These are phyloP conservation scores for Nicotiana rustica DNA, from an alignment of 305 asterid species.

Conservation along the genomic window DNA sequence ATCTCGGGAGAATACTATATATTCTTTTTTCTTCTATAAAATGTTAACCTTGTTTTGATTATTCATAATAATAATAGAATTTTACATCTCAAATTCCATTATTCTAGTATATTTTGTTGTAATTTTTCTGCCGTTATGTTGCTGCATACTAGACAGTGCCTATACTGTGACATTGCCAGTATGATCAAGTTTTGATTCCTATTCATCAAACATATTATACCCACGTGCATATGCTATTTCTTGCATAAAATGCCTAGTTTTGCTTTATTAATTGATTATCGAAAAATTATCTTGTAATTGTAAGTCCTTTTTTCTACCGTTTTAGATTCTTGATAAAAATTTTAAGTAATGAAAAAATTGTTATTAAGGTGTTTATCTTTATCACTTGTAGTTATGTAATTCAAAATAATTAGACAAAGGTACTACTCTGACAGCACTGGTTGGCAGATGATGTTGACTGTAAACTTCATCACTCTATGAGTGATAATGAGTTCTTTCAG, in stretches of 20 bases:
- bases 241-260: neutral
- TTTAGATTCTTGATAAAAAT: neutral
- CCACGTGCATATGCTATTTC: neutral
- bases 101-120: neutral
- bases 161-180: neutral
- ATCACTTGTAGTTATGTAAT: neutral
- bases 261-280: neutral
- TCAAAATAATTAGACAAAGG: too few relatives aligned
- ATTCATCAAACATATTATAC: neutral
- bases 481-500: too few relatives aligned
- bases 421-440: neutral
- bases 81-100: neutral
- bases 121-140: neutral
- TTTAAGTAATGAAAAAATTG: neutral
- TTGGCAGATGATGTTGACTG: neutral
- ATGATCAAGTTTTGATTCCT: neutral
- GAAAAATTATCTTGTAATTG: neutral
- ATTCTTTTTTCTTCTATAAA: conserved; percentile 8
- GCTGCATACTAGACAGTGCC: neutral
- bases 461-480: too few relatives aligned
- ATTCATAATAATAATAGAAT: neutral
- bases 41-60: conserved; percentile 1
- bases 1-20: neutral
- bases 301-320: neutral
- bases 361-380: neutral